Conservation (phyloP, 306 rosid species). For the Sicyos baderoa region DNA sequence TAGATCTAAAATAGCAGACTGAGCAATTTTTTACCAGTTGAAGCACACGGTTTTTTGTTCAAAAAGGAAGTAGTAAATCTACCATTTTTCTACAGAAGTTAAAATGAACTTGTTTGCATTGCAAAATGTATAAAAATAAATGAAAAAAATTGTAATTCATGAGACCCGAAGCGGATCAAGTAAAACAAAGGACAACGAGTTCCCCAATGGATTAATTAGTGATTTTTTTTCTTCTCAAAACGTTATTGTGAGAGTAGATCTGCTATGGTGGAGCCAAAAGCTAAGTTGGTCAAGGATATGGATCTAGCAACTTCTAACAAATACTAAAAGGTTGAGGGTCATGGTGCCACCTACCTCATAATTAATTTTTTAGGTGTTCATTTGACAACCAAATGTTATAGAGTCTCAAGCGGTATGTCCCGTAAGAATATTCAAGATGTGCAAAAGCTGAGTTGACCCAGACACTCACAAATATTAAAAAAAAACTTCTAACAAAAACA, state of each 20-base stretch:
- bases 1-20: neutral
- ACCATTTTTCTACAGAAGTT: neutral
- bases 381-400: too few species aligned
- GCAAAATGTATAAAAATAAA: too few species aligned
- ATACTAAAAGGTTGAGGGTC: too few species aligned
- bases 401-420: too few species aligned
- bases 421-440: too few species aligned
- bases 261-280: neutral
- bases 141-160: neutral
- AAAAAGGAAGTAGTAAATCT: neutral
- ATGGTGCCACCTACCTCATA: too few species aligned
- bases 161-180: neutral
- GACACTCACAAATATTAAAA: too few species aligned
- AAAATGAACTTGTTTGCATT: neutral
- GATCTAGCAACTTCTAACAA: neutral
- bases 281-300: neutral
- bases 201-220: neutral
- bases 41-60: neutral
- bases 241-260: neutral
- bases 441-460: too few species aligned
- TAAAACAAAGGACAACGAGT: neutral
- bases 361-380: too few species aligned
- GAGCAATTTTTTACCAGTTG: neutral
- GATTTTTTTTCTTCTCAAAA: neutral
- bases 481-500: neutral